These are phyloP conservation scores for Luffa acutangula DNA, from an alignment of 306 rosid genomes.

Conservation along the genomic window DNA sequence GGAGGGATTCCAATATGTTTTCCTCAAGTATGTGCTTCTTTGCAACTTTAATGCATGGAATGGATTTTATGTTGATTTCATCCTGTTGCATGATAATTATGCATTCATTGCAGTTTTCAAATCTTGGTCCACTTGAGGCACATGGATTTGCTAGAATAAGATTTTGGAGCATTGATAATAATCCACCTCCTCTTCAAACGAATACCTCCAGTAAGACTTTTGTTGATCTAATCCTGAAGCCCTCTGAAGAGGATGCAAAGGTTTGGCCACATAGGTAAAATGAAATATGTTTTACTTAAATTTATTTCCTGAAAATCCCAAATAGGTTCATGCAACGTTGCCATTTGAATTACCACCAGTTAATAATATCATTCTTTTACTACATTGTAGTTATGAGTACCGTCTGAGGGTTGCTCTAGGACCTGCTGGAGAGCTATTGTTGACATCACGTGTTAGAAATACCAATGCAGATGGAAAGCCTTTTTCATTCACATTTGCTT, in stretches of 20 bases:
- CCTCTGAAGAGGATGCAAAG: constrained; percentile 71
- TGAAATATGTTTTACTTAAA: background rate
- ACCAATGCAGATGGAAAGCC: constrained; percentile 86
- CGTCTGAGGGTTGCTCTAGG: constrained; percentile 84
- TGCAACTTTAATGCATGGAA: constrained; percentile 5
- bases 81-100: constrained; percentile 17
- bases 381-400: constrained; percentile 56
- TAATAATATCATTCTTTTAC: constrained; percentile 1
- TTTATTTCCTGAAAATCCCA: background rate
- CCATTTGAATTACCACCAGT: constrained; percentile 1
- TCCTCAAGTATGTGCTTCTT: constrained; percentile 71
- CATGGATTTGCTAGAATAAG: constrained; percentile 91
- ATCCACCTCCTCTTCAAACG: constrained; percentile 65
- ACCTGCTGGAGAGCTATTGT: constrained; percentile 80
- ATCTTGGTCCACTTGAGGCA: constrained; percentile 48
- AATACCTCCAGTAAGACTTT: constrained; percentile 43
- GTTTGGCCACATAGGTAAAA: constrained; percentile 72
- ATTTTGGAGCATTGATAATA: constrained; percentile 54
- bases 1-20: constrained; percentile 98
- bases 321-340: background rate
- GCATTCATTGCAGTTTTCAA: constrained; percentile 55
- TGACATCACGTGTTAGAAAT: constrained; percentile 89
- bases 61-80: constrained; percentile 15
- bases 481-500: constrained; percentile 83
- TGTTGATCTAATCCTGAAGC: constrained; percentile 81